Evolutionary conservation across 2,329 filamentous ascomycete genomes (phyloP), one percentile per base, ranked within the genome.

Genomic region (Diaporthe aspalathi): DNA sequence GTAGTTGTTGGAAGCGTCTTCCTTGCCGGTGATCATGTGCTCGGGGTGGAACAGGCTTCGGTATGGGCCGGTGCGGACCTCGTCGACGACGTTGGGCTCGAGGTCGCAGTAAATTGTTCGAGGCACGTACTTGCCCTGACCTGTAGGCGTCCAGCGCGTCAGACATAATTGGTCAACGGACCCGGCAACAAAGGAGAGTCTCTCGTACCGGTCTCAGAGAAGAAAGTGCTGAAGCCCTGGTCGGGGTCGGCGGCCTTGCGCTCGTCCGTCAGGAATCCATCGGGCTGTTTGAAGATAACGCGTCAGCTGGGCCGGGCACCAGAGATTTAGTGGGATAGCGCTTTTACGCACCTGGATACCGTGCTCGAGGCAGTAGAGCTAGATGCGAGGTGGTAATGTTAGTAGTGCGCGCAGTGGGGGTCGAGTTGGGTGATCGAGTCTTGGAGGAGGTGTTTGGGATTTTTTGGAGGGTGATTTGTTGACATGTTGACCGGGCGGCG

Each of bases 1-100:
- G 82, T 98, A 98, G 92, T 99, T 99, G 93, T 99, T 99, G 78
- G 95, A 98, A 77, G 96, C 96, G 91, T 98, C 96, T 90, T 98
- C 96, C 92, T 98, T 98, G 86, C 96, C 96, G 76, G 94, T 97
- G 86, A 99, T 98, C 95, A 99, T 97, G 87, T 97, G 93, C 87
- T 98, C 96, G 73, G 96, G 96, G 89, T 98, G 96, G 91, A 98
- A 98, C 76, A 99, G 92, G 82, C 90, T 93, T 81, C 95, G 93
- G 91, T 98, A 99, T 83, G 94, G 85, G 82, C 96, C 96, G 79
- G 95, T 98, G 87, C 96, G 95, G 86, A 98, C 96, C 88, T 98
- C 96, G 82, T 99, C 96, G 88, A 99, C 92, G 81, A 98, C 96
- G 82, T 98, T 98, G 88, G 96, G 96, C 89, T 99, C 96, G 82